Conservation (phyloP, 768 basidiomycete genomes). For the Flagelloscypha sp. region DNA sequence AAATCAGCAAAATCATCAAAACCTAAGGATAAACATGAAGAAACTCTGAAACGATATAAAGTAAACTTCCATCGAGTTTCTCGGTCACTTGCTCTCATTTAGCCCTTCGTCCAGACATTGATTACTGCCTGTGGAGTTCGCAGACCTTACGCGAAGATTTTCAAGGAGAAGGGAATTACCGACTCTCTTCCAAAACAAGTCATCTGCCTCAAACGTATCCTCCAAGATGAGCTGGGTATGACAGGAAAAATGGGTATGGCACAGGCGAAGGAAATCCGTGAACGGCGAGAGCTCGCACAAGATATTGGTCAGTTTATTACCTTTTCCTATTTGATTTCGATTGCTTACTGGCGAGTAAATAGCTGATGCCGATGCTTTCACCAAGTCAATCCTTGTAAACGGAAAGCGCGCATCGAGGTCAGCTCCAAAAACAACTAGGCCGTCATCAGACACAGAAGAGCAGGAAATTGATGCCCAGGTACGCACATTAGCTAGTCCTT, state of each 20-base stretch:
- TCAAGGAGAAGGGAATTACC: slow-evolving; percentile 51
- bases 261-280: slow-evolving; percentile 70
- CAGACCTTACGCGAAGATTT: slow-evolving; percentile 70
- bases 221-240: slow-evolving; percentile 76
- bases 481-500: no score
- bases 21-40: slow-evolving; percentile 72
- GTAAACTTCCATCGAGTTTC: slow-evolving; percentile 23
- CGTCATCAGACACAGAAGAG: no score
- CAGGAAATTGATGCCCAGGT: no score
- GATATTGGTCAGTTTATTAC: slow-evolving; percentile 55
- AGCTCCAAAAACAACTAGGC: no score
- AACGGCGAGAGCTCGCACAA: slow-evolving; percentile 64
- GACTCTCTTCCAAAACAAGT: slow-evolving; percentile 57
- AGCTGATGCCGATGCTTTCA: no score
- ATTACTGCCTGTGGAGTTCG: slow-evolving; percentile 71
- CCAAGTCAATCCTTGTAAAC: no score
- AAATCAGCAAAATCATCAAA: slow-evolving; percentile 18
- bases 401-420: no score
- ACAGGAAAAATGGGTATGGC: slow-evolving; percentile 67
- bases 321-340: no score
- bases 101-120: slow-evolving; percentile 37
- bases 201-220: slow-evolving; percentile 50
- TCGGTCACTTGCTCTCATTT: slow-evolving; percentile 1
- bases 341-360: no score
- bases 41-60: slow-evolving; percentile 68